Evolutionary conservation across 1,284 basidiomycete genomes (phyloP).

Genomic region (Crepidotus sp.): DNA sequence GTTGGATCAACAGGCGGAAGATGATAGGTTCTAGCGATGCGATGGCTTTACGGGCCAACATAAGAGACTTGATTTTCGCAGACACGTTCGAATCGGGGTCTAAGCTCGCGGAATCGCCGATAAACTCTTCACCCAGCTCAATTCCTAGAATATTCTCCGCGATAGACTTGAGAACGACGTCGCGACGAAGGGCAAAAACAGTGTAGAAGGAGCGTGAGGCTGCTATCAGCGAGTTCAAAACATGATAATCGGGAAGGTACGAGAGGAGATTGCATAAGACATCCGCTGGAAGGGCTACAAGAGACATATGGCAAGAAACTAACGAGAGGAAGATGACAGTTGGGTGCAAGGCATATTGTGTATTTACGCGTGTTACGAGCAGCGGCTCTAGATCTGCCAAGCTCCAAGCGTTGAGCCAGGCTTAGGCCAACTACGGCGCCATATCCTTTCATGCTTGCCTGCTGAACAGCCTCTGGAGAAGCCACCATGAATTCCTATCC

Average conservation of each 20-base stretch:
- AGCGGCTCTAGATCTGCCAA: too few relatives aligned
- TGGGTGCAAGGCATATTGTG: background rate
- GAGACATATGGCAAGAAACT: conserved; percentile 1
- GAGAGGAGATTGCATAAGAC: conserved; percentile 4
- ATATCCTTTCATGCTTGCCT: too few relatives aligned
- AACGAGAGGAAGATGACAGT: background rate
- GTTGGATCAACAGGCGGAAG: conserved; percentile 1
- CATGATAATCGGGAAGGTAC: conserved; percentile 4
- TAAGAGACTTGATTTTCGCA: conserved; percentile 9
- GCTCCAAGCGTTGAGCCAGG: too few relatives aligned
- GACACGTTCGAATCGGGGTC: background rate
- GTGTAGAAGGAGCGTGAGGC: conserved; percentile 7
- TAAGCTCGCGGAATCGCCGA: background rate
- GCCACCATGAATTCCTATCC: conserved; percentile 82
- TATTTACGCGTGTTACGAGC: background rate
- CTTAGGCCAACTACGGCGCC: background rate
- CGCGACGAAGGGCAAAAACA: conserved; percentile 2
- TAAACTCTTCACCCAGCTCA: conserved; percentile 4
- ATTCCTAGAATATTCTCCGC: conserved; percentile 10
- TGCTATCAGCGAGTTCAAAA: conserved; percentile 1
- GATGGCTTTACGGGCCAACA: background rate
- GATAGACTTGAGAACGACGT: conserved; percentile 4
- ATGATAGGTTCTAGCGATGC: conserved; percentile 7
- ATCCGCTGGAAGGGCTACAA: background rate
- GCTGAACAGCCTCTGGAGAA: too few relatives aligned